Evolutionary conservation across 805 yeast species (phyloP).

Genomic region (Saccharomycopsis oosterbeekiorum): DNA sequence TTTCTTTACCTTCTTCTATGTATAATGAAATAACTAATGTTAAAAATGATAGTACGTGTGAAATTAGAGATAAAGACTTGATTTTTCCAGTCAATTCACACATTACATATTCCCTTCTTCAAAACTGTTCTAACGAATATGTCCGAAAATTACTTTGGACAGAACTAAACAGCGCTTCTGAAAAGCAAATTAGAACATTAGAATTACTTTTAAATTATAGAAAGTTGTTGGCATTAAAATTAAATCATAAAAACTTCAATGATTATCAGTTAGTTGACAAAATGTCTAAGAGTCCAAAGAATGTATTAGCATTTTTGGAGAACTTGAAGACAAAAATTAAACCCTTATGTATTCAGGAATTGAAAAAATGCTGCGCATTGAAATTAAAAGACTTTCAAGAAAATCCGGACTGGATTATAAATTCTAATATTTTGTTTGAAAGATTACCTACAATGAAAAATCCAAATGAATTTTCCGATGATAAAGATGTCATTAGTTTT

Average conservation of each 20-base stretch:
- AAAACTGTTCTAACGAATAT: slow-evolving; percentile 43
- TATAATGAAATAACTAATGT: slow-evolving; percentile 6
- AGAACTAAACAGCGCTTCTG: slow-evolving; percentile 55
- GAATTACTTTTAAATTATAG: slow-evolving; percentile 54
- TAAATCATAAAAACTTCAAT: slow-evolving; percentile 63
- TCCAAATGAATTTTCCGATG: slow-evolving; percentile 21
- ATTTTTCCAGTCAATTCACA: slow-evolving; percentile 53
- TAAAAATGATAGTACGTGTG: neutral
- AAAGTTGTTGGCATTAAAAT: slow-evolving; percentile 57
- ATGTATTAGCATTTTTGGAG: slow-evolving; percentile 60
- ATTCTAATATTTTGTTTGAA: neutral
- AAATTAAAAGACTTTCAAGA: slow-evolving; percentile 26
- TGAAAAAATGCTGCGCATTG: slow-evolving; percentile 36
- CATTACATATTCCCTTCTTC: slow-evolving; percentile 54
- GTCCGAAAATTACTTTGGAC: slow-evolving; percentile 67
- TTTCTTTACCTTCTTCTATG: slow-evolving; percentile 18
- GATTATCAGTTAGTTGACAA: slow-evolving; percentile 80
- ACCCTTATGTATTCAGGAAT: slow-evolving; percentile 50
- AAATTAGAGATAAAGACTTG: slow-evolving; percentile 29
- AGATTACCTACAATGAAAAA: slow-evolving; percentile 1
- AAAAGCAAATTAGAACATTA: slow-evolving; percentile 50
- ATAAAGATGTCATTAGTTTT: slow-evolving; percentile 33
- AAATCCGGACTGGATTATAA: slow-evolving; percentile 1
- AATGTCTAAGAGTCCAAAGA: slow-evolving; percentile 75
- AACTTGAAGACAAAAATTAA: slow-evolving; percentile 44